Evolutionary conservation across 1,139 yeast genomes (phyloP).

Genomic region (Pneumocystis murina): DNA sequence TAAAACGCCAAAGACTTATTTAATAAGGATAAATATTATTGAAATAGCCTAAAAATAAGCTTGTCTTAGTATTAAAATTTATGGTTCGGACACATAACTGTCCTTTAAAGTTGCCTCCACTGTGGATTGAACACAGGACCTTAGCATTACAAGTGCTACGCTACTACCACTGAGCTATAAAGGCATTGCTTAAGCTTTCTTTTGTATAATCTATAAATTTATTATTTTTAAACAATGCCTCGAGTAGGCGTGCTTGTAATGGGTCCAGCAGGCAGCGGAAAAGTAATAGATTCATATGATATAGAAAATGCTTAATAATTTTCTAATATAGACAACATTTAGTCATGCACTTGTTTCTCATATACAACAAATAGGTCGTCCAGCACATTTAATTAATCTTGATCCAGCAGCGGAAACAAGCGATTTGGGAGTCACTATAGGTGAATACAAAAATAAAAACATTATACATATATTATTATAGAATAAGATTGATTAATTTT

Average conservation of each 20-base stretch:
- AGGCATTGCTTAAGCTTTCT: not conserved
- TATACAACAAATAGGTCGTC: constrained; percentile 78
- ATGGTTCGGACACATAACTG: not conserved
- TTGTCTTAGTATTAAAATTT: too few species aligned
- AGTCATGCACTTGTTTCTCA: constrained; percentile 77
- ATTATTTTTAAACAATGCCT: constrained; percentile 40
- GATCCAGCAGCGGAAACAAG: constrained; percentile 97
- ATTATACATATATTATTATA: not conserved
- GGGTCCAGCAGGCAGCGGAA: constrained; percentile 98
- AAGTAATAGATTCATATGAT: constrained; percentile 21
- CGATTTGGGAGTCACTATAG: constrained; percentile 74
- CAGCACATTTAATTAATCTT: constrained; percentile 85
- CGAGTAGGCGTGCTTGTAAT: constrained; percentile 88
- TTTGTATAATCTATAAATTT: too few species aligned
- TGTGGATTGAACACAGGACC: constrained; percentile 1
- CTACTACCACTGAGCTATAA: constrained; percentile 1
- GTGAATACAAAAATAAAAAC: not conserved
- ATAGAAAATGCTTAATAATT: not conserved
- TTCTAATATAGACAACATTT: constrained; percentile 44
- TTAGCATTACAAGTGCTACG: constrained; percentile 1
- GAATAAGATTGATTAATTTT: not conserved
- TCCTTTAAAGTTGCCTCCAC: not conserved
- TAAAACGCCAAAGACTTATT: too few species aligned
- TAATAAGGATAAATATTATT: too few species aligned
- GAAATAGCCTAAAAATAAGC: too few species aligned